Evolutionary conservation across 2,329 filamentous ascomycete species (phyloP).

Genomic region (Epichloe glyceriae): DNA sequence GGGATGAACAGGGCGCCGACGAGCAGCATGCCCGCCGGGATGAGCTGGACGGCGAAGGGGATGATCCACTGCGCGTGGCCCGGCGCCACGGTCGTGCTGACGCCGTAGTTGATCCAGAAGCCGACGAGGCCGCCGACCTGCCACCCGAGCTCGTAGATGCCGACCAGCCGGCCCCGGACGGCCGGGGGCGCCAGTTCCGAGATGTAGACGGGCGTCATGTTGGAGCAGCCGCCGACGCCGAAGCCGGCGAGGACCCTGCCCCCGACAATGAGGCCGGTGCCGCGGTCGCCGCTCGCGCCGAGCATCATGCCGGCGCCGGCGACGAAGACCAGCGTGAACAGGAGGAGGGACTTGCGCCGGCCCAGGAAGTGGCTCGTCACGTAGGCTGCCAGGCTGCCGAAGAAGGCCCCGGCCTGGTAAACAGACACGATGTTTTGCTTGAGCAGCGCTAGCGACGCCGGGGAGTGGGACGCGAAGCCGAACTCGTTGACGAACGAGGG

Average conservation of each 20-base stretch:
- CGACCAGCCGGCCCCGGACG: conserved; percentile 11
- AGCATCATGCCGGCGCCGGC: conserved; percentile 10
- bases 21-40: conserved; percentile 50
- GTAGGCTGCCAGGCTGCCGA: conserved; percentile 11
- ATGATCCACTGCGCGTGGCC: conserved; percentile 47
- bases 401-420: conserved; percentile 41
- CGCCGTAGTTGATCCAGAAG: conserved; percentile 38
- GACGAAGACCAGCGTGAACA: conserved; percentile 10
- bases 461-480: conserved; percentile 37
- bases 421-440: conserved; percentile 68
- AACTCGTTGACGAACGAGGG: conserved; percentile 60
- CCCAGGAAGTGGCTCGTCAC: conserved; percentile 10
- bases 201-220: conserved; percentile 13
- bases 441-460: conserved; percentile 39
- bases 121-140: conserved; percentile 11
- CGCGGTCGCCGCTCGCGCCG: conserved; percentile 35
- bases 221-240: conserved; percentile 14
- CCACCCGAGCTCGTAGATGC: conserved; percentile 12
- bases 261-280: conserved; percentile 12
- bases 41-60: conserved; percentile 53
- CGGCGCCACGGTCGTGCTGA: conserved; percentile 35
- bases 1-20: conserved; percentile 45
- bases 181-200: conserved; percentile 11
- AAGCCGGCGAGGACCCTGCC: conserved; percentile 13
- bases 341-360: conserved; percentile 10